Evolutionary conservation across 208 protist species (phyloP).

Genomic region (Crithidia mellificae): DNA sequence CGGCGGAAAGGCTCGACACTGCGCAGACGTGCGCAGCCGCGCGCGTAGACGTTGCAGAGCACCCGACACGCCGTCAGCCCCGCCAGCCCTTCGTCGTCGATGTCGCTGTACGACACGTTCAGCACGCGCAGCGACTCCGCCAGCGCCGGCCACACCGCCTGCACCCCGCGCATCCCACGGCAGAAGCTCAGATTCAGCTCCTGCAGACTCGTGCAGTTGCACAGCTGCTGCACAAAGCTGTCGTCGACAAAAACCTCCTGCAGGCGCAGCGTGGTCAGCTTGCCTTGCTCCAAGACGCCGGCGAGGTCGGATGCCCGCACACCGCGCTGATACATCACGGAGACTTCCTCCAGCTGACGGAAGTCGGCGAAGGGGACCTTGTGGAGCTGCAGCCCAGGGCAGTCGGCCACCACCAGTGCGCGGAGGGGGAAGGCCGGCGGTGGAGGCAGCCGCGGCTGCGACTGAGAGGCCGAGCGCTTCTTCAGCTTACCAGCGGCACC

Average conservation of each 20-base stretch:
- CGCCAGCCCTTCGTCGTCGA: constrained; percentile 19
- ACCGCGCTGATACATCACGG: constrained; percentile 37
- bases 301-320: constrained; percentile 25
- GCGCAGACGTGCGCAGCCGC: constrained; percentile 32
- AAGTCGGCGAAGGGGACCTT: constrained; percentile 30
- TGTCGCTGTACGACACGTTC: constrained; percentile 38
- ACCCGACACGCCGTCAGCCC: constrained; percentile 12
- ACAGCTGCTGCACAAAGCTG: constrained; percentile 17
- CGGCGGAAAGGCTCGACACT: constrained; percentile 32
- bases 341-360: constrained; percentile 31
- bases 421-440: constrained; percentile 24
- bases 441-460: constrained; percentile 7
- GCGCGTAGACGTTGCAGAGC: constrained; percentile 35
- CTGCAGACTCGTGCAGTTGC: constrained; percentile 12
- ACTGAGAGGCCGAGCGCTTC: background rate
- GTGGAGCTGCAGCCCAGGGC: constrained; percentile 22
- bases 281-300: constrained; percentile 14
- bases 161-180: constrained; percentile 25
- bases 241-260: constrained; percentile 39
- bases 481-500: background rate
- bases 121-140: constrained; percentile 19
- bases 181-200: constrained; percentile 45
- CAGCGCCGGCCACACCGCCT: constrained; percentile 28
- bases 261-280: constrained; percentile 27
- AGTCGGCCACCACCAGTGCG: constrained; percentile 34